Evolutionary conservation across 768 basidiomycete species (phyloP).

Genomic region (Tulasnella sp.): DNA sequence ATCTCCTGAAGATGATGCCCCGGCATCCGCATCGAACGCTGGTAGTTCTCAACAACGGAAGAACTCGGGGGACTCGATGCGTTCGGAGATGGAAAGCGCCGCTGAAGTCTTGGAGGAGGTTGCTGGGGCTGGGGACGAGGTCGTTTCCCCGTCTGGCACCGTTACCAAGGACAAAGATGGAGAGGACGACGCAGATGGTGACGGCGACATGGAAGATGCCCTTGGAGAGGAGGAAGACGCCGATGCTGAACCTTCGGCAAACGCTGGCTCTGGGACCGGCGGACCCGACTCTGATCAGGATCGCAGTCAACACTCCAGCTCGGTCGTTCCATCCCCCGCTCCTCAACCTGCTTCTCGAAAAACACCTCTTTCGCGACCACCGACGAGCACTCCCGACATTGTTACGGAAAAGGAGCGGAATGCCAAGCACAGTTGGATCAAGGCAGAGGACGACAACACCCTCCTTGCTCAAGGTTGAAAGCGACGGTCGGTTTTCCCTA

Average conservation of each 20-base stretch:
- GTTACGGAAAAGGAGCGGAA: background rate
- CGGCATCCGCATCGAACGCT: background rate
- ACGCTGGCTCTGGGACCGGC: background rate
- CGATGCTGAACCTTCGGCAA: background rate
- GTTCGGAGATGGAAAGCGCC: conserved; percentile 5
- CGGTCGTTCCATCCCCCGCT: background rate
- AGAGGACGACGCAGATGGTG: conserved; percentile 19
- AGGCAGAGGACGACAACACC: conserved; percentile 4
- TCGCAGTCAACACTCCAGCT: background rate
- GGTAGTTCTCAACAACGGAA: background rate
- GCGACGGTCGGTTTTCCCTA: background rate
- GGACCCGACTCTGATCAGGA: background rate
- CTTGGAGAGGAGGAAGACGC: conserved; percentile 17
- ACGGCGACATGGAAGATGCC: conserved; percentile 11
- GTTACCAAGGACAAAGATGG: conserved; percentile 15
- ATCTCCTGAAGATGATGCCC: background rate
- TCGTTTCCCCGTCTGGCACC: conserved; percentile 8
- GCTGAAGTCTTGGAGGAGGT: conserved; percentile 8
- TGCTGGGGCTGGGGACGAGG: background rate
- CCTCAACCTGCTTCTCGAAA: background rate
- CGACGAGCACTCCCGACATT: background rate
- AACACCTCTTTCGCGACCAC: background rate
- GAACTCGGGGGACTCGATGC: background rate
- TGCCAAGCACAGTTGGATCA: conserved; percentile 7
- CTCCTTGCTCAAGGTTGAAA: background rate